Percentiles rank a stretch among this genome's conserved stretches.
Evolutionary conservation across 306 rosid genomes (phyloP).

Genomic region (Malus sylvestris): DNA sequence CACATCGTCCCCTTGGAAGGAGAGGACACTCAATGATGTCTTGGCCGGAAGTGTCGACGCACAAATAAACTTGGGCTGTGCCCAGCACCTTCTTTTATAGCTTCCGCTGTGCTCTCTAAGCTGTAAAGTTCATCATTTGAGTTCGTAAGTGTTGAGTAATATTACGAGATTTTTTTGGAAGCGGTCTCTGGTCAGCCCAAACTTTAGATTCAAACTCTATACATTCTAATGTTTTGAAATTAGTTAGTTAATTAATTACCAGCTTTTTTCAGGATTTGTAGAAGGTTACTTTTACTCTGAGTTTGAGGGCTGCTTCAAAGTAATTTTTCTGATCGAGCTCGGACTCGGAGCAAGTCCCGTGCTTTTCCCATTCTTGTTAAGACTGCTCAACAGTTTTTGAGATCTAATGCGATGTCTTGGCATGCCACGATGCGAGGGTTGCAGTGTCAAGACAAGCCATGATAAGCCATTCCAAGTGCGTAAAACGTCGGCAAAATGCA

Average conservation of each 20-base stretch:
- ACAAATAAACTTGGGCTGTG: conserved; percentile 44
- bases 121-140: conserved; percentile 47
- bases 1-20: conserved; percentile 40
- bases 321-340: conserved; percentile 57
- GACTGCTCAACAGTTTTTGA: conserved; percentile 43
- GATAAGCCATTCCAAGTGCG: no score
- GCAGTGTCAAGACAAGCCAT: no score
- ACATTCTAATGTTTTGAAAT: neutral
- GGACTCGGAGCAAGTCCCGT: conserved; percentile 76
- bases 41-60: conserved; percentile 55
- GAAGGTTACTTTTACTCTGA: conserved; percentile 53
- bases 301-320: conserved; percentile 54
- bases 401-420: conserved; percentile 14
- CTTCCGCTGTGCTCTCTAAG: conserved; percentile 28
- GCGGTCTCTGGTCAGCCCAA: no score
- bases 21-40: conserved; percentile 49
- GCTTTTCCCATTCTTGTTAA: conserved; percentile 71
- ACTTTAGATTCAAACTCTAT: neutral
- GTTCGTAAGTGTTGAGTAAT: no score
- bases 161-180: no score
- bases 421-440: no score
- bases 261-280: conserved; percentile 40
- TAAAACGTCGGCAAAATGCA: no score
- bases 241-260: conserved; percentile 14
- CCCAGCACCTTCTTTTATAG: conserved; percentile 46